Conservation (phyloP, 129 eudicot species). For the Centrapalus pauciflorus region DNA sequence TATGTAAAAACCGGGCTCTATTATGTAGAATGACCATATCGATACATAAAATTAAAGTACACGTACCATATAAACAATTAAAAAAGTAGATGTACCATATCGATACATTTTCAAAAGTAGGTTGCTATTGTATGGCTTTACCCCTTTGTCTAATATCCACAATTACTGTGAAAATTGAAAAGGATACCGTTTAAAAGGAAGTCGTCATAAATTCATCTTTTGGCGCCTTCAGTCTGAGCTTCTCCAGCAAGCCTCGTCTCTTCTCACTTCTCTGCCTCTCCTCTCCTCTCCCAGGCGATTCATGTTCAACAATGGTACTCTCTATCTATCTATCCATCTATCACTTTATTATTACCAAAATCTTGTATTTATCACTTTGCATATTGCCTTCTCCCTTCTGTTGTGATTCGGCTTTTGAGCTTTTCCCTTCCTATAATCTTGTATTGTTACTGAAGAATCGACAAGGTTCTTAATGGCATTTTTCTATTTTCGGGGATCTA, state of each 20-base stretch:
- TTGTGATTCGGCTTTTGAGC: background rate
- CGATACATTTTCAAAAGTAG: too few relatives aligned
- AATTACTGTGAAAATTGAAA: too few relatives aligned
- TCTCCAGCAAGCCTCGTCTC: conserved; percentile 19
- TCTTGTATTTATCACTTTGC: background rate
- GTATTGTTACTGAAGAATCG: background rate
- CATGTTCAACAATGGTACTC: conserved; percentile 16
- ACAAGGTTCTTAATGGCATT: background rate
- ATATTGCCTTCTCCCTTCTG: background rate
- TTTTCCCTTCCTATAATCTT: background rate
- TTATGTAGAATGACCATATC: too few relatives aligned
- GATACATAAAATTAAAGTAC: too few relatives aligned
- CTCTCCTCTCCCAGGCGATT: background rate
- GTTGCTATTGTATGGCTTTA: too few relatives aligned
- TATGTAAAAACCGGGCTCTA: too few relatives aligned
- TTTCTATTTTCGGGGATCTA: conserved; percentile 1
- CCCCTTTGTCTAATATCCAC: too few relatives aligned
- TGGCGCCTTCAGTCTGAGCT: conserved; percentile 27
- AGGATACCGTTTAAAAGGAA: background rate
- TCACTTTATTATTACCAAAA: background rate
- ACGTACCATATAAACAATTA: too few relatives aligned
- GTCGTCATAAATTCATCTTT: background rate
- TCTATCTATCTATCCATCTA: too few relatives aligned
- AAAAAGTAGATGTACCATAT: too few relatives aligned
- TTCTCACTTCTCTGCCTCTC: background rate